Evolutionary conservation across 345 rosid genomes (phyloP), one percentile per base, ranked within the genome.

Genomic region (Turritis glabra): DNA sequence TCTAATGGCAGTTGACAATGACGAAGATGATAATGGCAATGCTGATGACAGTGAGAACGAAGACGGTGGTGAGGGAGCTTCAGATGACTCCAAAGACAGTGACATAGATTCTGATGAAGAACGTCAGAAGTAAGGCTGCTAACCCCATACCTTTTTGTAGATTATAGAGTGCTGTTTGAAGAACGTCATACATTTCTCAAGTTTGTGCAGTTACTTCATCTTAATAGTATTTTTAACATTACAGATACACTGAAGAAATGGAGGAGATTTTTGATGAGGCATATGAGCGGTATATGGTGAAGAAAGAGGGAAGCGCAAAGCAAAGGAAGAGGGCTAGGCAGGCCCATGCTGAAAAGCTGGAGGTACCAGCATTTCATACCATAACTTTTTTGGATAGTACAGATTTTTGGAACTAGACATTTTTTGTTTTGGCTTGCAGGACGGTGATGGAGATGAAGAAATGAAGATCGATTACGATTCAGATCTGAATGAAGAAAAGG

Each of bases 91-190:
- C 33, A 67, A 86, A 54, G 73, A 72, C 64, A 85, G 90, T 73
- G 96, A 83, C 78, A 4, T 83, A 2, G 99, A 95, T 77, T 87
- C 96, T 55, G 98, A 95, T 58, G 96, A 86, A 71, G 96, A 95
- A 57, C 90, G 86, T 47, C 80, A 73, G 74, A 89, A 85, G 99
- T 93, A 30, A 41, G 70, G 44, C 65, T 0, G 4, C 54, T 50
- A 18, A 67, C 55, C 7, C 15, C 32, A 17, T 18, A 47, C 30
- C 9, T 51, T 30, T 35, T 72, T 54, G 51, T 40, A 27, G 40
- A 69, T 7, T 15, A 18, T 35, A 47, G 4, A 58, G 3, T 46
- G 3, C 21, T 56, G 15, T 47, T 9, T 12, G 11, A 17, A 60
- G 25, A 47, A 52, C 57, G 41, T 67, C 54, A 47, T 71, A 8